These are phyloP conservation scores for Kuraishia molischiana DNA, from an alignment of 805 yeast genomes.

Conservation along the genomic window DNA sequence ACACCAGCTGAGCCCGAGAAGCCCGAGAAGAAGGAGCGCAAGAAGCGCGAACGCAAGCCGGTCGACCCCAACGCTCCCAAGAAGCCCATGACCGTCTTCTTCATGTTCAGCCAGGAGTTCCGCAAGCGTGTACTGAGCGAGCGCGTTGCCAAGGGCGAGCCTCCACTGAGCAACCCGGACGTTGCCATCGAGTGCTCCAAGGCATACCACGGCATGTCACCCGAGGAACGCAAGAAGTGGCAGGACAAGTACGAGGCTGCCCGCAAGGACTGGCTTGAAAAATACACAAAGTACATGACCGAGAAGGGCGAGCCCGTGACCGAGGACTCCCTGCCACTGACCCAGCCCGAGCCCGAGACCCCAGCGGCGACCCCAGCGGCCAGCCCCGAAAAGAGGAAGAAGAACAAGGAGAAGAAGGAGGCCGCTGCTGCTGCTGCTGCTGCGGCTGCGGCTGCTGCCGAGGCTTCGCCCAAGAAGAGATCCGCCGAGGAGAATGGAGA, in stretches of 20 bases:
- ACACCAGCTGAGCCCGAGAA: slow-evolving; percentile 7
- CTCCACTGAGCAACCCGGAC: slow-evolving; percentile 64
- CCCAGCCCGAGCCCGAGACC: slow-evolving; percentile 1
- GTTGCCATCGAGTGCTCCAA: slow-evolving; percentile 71
- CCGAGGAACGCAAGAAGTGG: slow-evolving; percentile 65
- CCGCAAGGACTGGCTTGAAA: slow-evolving; percentile 24
- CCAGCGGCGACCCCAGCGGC: slow-evolving; percentile 6
- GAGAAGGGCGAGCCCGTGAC: slow-evolving; percentile 8
- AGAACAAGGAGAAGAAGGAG: slow-evolving; percentile 23
- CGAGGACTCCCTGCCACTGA: neutral
- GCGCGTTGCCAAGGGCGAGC: slow-evolving; percentile 46
- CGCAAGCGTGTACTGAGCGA: slow-evolving; percentile 66
- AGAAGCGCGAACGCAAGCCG: slow-evolving; percentile 35
- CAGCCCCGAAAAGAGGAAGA: slow-evolving; percentile 11
- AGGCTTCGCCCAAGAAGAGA: slow-evolving; percentile 28
- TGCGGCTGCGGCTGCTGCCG: slow-evolving; percentile 14
- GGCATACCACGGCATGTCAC: slow-evolving; percentile 67
- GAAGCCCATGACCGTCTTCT: slow-evolving; percentile 85
- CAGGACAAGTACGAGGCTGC: slow-evolving; percentile 46
- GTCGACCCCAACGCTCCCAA: slow-evolving; percentile 92
- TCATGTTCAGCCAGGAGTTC: slow-evolving; percentile 64
- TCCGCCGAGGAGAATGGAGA: slow-evolving; percentile 46
- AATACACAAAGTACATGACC: slow-evolving; percentile 17
- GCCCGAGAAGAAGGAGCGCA: slow-evolving; percentile 29
- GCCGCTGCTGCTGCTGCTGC: neutral